Percentiles rank a stretch among this genome's conserved stretches.
Evolutionary conservation across 139 green algal species (phyloP).

Genomic region (Ettlia oleoabundans): DNA sequence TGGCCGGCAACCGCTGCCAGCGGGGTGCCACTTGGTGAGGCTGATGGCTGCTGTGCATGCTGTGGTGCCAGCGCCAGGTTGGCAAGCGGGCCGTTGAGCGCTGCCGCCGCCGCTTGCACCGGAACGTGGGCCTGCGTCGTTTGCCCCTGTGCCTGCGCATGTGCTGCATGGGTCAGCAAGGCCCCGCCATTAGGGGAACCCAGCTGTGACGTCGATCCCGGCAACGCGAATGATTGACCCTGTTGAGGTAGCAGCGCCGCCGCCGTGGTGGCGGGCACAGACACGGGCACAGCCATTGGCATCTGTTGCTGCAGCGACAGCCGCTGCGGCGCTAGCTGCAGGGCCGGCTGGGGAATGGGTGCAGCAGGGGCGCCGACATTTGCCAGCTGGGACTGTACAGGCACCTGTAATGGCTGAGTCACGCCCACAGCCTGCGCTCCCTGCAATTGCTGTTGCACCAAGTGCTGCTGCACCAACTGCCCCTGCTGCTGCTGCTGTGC

Average conservation of each 20-base stretch:
- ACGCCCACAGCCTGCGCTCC: neutral
- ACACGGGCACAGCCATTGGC: no score
- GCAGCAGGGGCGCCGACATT: no score
- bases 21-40: neutral
- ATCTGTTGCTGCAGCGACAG: no score
- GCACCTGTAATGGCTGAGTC: no score
- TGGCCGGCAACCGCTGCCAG: no score
- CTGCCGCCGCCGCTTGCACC: neutral
- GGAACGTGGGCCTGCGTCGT: neutral
- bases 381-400: no score
- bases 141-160: neutral
- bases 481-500: neutral
- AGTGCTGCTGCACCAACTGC: constrained; percentile 3
- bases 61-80: neutral
- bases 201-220: neutral
- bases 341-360: no score
- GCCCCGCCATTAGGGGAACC: neutral
- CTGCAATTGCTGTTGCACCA: neutral
- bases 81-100: neutral
- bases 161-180: neutral
- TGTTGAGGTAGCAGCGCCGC: neutral
- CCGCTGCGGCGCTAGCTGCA: no score
- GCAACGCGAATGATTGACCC: neutral
- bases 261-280: no score
- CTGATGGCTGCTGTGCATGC: neutral